A percentile compares a stretch with the other conserved stretches of the same genome.
Conservation (phyloP, 352 stramenopile genomes). For the Phytophthora colocasiae region DNA sequence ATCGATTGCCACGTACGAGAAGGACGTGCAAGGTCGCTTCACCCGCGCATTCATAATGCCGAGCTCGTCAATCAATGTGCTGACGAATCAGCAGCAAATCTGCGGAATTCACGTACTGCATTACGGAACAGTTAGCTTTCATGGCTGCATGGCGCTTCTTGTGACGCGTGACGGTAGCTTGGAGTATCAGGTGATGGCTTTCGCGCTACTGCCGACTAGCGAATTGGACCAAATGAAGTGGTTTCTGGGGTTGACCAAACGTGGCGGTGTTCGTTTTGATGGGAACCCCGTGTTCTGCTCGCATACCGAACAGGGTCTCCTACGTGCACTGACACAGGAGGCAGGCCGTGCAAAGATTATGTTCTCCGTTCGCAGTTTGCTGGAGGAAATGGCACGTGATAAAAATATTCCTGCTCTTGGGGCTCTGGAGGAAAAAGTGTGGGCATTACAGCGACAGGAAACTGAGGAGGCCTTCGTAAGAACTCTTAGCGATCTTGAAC, state of each 20-base stretch:
- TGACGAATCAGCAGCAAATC: conserved; percentile 67
- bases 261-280: conserved; percentile 56
- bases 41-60: conserved; percentile 78
- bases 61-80: conserved; percentile 51
- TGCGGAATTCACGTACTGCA: conserved; percentile 79
- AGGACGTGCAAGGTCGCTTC: conserved; percentile 69
- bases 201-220: conserved; percentile 68
- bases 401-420: conserved; percentile 81
- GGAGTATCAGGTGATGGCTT: conserved; percentile 69
- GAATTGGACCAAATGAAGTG: conserved; percentile 80
- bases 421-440: conserved; percentile 63
- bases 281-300: conserved; percentile 65
- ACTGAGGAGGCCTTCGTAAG: conserved; percentile 66
- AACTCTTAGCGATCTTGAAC: conserved; percentile 56
- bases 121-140: conserved; percentile 76
- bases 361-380: conserved; percentile 74
- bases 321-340: conserved; percentile 63
- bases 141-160: conserved; percentile 64
- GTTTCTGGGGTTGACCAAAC: conserved; percentile 70
- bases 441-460: conserved; percentile 66
- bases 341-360: conserved; percentile 66
- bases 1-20: conserved; percentile 68
- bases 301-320: conserved; percentile 63
- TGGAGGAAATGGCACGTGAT: conserved; percentile 73
- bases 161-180: conserved; percentile 78